phyloP scores from a whole-genome alignment of 2,329 filamentous ascomycete species.

The Trichoderma guizhouense region DNA sequence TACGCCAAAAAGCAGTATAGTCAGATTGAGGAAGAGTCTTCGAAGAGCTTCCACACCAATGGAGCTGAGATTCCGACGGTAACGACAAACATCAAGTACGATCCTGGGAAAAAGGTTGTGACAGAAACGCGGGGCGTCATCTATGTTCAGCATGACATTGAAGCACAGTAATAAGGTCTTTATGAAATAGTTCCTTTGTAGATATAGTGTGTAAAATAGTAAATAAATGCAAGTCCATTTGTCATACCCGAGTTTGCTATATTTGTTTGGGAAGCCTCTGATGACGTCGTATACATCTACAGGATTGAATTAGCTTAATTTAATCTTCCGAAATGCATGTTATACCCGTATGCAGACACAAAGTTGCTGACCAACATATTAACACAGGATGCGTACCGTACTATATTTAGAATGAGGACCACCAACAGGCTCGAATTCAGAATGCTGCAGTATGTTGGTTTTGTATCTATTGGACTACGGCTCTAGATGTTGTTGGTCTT shows the following conservation, averaged over 20 bases:
- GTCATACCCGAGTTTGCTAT: not conserved
- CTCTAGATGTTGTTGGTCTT: not conserved
- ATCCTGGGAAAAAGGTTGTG: not conserved
- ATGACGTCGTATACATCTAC: not conserved
- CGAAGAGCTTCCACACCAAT: not conserved
- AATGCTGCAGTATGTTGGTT: not conserved
- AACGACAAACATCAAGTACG: not conserved
- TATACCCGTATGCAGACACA: not conserved
- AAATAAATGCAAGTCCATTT: not conserved
- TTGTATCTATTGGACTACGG: rapidly evolving
- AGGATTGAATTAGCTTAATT: not conserved
- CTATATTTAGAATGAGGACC: not conserved
- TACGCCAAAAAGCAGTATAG: not conserved
- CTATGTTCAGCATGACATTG: not conserved
- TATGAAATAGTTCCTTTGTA: not conserved
- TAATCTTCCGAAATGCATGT: not conserved
- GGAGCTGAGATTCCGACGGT: not conserved
- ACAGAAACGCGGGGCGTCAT: not conserved
- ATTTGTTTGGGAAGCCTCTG: not conserved
- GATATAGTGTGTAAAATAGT: not conserved
- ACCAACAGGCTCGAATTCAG: not conserved
- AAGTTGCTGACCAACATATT: not conserved
- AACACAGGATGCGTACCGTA: not conserved
- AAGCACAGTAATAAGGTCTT: not conserved
- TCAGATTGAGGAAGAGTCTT: not conserved